phyloP scores from a whole-genome alignment of 1,139 yeast genomes.

The Kodamaea plutei region DNA sequence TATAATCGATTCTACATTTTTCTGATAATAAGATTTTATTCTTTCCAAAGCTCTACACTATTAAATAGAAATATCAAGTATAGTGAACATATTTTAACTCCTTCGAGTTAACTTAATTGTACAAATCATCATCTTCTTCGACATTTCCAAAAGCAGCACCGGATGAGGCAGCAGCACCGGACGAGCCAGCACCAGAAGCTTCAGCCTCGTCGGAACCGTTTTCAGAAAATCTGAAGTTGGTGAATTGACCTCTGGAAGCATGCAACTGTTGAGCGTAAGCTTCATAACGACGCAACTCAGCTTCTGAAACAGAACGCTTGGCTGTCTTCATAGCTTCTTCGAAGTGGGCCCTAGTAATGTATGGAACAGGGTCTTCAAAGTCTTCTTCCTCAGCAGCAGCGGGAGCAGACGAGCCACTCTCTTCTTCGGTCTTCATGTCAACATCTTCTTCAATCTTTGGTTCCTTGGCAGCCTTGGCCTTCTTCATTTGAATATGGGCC shows the following conservation, averaged over 20 bases:
- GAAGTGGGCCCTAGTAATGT: slow-evolving; percentile 84
- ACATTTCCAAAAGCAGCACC: slow-evolving; percentile 60
- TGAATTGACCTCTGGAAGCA: slow-evolving; percentile 89
- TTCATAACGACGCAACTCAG: slow-evolving; percentile 97
- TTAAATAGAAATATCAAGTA: no score
- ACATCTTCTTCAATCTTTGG: slow-evolving; percentile 56
- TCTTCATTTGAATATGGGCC: slow-evolving; percentile 58
- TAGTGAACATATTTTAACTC: no score
- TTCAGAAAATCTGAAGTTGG: slow-evolving; percentile 69
- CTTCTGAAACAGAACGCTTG: slow-evolving; percentile 92
- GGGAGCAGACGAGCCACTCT: slow-evolving; percentile 21
- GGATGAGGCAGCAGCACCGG: slow-evolving; percentile 74
- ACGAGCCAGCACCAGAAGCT: slow-evolving; percentile 58
- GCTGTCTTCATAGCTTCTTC: slow-evolving; percentile 99
- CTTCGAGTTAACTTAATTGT: no score
- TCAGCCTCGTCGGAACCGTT: slow-evolving; percentile 32
- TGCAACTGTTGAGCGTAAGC: slow-evolving; percentile 96
- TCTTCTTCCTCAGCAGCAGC: slow-evolving; percentile 55
- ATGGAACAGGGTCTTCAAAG: slow-evolving; percentile 91
- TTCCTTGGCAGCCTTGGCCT: slow-evolving; percentile 41
- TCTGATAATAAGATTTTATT: no score
- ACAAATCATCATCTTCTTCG: slow-evolving; percentile 93
- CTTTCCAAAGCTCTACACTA: no score
- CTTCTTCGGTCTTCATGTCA: slow-evolving; percentile 47
- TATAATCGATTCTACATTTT: no score